Conservation (phyloP, 2,329 filamentous ascomycete genomes). For the Ilyonectria sp. region DNA sequence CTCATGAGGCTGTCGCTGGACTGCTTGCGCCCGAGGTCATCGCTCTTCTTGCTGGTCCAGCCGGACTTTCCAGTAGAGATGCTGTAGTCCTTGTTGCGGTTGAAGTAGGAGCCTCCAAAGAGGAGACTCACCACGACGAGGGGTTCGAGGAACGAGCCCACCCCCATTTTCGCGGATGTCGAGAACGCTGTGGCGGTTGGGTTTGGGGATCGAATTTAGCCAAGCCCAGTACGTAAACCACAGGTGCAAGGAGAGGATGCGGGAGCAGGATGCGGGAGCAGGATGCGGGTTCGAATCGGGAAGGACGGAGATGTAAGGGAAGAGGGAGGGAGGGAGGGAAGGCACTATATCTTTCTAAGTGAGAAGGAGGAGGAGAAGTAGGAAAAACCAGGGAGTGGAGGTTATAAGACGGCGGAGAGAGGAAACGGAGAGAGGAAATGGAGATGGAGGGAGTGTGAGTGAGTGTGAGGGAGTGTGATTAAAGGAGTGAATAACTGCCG, state of each 20-base stretch:
- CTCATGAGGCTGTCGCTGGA: conserved; percentile 47
- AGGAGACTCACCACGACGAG: conserved; percentile 60
- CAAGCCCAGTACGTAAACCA: background rate
- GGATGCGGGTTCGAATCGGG: background rate
- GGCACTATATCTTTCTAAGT: background rate
- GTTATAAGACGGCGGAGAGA: background rate
- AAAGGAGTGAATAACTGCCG: too few species aligned
- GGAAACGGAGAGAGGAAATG: too few species aligned
- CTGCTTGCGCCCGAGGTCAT: conserved; percentile 47
- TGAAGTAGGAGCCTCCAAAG: conserved; percentile 62
- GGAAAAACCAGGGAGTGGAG: conserved; percentile 1
- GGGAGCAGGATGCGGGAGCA: background rate
- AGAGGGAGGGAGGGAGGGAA: background rate
- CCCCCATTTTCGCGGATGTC: conserved; percentile 50
- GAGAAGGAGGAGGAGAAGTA: background rate
- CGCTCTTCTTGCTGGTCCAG: conserved; percentile 49
- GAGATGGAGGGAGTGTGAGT: background rate
- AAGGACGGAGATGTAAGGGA: background rate
- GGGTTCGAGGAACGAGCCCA: conserved; percentile 60
- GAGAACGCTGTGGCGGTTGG: background rate
- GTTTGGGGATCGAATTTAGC: background rate
- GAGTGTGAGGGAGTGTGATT: background rate
- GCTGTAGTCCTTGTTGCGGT: conserved; percentile 58
- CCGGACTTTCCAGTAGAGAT: conserved; percentile 43
- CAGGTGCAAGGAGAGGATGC: background rate